A percentile compares a stretch with the other conserved stretches of the same genome.
Conservation (phyloP, 176 grass and related monocot species). For the Neostapfia colusana region DNA sequence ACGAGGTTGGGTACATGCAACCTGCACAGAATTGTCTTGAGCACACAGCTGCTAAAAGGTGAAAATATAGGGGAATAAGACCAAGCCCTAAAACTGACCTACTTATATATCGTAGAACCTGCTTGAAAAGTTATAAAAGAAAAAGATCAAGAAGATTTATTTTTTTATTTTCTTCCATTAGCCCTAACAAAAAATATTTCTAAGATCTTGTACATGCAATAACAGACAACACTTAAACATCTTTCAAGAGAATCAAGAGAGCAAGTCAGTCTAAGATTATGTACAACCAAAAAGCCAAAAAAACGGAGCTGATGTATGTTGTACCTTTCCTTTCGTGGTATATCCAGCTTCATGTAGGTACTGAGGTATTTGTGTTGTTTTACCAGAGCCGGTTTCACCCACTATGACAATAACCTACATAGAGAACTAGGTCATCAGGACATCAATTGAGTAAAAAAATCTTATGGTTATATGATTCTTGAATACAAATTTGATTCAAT, state of each 20-base stretch:
- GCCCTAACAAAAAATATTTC: conserved; percentile 18
- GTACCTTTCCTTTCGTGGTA: conserved; percentile 73
- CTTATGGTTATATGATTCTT: not conserved
- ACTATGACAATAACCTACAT: conserved; percentile 89
- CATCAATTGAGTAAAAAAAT: not conserved
- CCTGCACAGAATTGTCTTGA: conserved; percentile 47
- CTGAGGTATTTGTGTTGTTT: conserved; percentile 97
- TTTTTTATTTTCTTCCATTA: conserved; percentile 15
- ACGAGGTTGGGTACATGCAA: conserved; percentile 88
- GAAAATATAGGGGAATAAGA: conserved; percentile 2
- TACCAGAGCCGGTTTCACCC: conserved; percentile 96
- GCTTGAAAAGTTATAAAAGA: not conserved
- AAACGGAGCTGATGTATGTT: not conserved
- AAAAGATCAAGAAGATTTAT: not conserved
- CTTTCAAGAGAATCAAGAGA: not conserved
- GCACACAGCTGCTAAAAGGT: not conserved
- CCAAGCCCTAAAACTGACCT: conserved; percentile 3
- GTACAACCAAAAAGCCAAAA: not conserved
- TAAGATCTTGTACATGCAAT: not conserved
- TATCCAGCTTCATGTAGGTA: conserved; percentile 96
- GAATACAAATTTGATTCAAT: not conserved
- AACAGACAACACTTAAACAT: not conserved
- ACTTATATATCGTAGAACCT: conserved; percentile 1
- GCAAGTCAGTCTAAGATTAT: not conserved
- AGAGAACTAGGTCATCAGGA: not conserved